Percentiles rank a stretch among this genome's conserved stretches.
phyloP scores from a whole-genome alignment of 139 green algal species.

The Micractinium conductrix region DNA sequence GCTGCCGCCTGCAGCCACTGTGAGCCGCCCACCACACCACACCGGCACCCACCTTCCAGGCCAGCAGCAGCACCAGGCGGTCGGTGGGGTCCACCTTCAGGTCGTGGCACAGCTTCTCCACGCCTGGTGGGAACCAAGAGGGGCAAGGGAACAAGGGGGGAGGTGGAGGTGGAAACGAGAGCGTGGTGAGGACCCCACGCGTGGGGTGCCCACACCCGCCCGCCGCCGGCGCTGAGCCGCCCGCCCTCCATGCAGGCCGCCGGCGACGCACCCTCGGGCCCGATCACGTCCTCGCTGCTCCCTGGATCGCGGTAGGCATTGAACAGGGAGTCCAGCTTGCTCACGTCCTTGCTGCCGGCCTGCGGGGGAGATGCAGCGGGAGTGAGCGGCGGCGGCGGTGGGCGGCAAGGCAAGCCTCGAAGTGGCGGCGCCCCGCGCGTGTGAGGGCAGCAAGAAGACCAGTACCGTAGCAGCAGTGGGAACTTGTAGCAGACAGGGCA shows the following conservation, averaged over 20 bases:
- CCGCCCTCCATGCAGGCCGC: not conserved
- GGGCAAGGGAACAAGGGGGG: no score
- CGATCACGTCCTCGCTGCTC: constrained; percentile 41
- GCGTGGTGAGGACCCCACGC: no score
- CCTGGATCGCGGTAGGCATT: constrained; percentile 33
- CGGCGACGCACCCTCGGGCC: constrained; percentile 48
- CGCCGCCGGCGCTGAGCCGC: no score
- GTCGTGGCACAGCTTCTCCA: constrained; percentile 67
- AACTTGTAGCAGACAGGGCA: no score
- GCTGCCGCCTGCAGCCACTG: not conserved
- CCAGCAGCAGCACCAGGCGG: constrained; percentile 62
- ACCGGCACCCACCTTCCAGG: constrained; percentile 52
- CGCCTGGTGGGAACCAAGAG: constrained; percentile 55
- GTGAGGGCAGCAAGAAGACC: not conserved
- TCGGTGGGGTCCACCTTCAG: constrained; percentile 59
- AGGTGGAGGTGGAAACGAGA: no score
- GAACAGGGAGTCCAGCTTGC: constrained; percentile 43
- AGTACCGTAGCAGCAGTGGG: no score
- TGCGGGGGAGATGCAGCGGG: not conserved
- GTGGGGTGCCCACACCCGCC: no score
- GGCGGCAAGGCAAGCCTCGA: not conserved
- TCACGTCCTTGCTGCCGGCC: constrained; percentile 34
- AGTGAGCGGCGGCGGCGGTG: no score
- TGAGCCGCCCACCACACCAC: not conserved
- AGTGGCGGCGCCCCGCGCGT: not conserved